Base-by-base conservation (phyloP, 1,139 yeast species). In the Sugiyamaella novakii region DNA sequence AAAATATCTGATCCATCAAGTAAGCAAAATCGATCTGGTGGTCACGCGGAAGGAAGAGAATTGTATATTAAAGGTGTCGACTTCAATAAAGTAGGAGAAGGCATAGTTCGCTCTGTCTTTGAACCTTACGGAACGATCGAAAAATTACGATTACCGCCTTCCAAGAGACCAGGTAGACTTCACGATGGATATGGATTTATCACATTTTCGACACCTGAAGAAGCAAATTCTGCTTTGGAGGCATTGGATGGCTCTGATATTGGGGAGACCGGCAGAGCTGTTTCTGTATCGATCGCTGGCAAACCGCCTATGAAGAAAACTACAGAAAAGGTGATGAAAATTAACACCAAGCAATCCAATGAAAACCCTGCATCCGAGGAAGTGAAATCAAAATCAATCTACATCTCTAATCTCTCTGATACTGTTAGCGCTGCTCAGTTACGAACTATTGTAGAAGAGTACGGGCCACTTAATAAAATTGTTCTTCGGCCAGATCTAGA, bases 1-100 rank as follows among this genome's bases (percentile, higher is more conserved):
- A 79, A 79, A 53, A 61, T 81, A 4, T 84, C 91, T 0, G 76
- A 78, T 54, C 87, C 89, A 0, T 62, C 69, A 3, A 49, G 51
- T 30, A 52, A 49, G 19, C 58, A 62, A 10, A 61, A 62, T 5
- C 66, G 81, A 41, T 58, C 72, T 0, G 78, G 77, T 18, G 73
- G 78, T 0, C 66, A 73, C 2, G 71, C 74, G n/a, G 80, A 78
- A 44, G 77, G 77, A 11, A 69, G 85, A 45, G 73, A 69, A 58
- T 59, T 84, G 0, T 74, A 76, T 54, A 69, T 84, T 2, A 73
- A 75, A 17, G 78, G 80, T 38, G 62, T 86, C 12, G 77, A 81
- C 50, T 77, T 75, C 53, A 52, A 66, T 55, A 54, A 69, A 54
- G 66, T 62, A 2, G 59, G 52, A 8, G 65, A 63, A 38, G 44